Evolutionary conservation across 768 basidiomycete species (phyloP), one percentile per base, ranked within the genome.

Genomic region (Kwoniella shandongensis): DNA sequence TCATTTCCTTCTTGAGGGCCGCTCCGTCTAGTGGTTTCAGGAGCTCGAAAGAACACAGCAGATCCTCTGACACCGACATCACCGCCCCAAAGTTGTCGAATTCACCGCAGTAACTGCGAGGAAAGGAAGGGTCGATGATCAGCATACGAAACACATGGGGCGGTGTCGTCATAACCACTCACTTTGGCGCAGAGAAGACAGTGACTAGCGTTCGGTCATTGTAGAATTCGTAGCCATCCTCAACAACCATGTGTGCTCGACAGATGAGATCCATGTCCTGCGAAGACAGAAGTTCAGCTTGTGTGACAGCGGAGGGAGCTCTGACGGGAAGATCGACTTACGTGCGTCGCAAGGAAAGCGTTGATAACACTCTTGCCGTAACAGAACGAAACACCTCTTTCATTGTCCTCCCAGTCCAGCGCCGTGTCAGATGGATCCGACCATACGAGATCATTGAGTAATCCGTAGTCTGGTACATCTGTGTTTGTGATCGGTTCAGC

Each of bases 181-280:
- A 94, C 92, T 96, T 96, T 20, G 96, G 96, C 45, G 96, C 96
- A 67, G 91, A 94, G 79, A 99, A 99, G 53, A 99, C 92, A 0
- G 96, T 99, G 51, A 99, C 96, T 66, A 99, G 79, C 45, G 96
- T 97, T 65, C 96, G 84, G 71, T 99, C 96, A 69, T 98, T 97
- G 90, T 96, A 99, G 74, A 99, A 99, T 80, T 99, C 96, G 73
- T 98, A 97, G 7, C 94, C 94, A 72, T 74, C 72, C 44, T 99
- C 96, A 61, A 99, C 96, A 42, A 99, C 96, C 96, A 98, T 98
- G 79, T 99, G 96, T 47, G 96, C 96, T 47, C 96, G 87, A 80
- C 96, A 98, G 79, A 99, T 98, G 62, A 99, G 82, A 78, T 99
- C 94, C 88, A 99, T 97, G 78, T 99, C 94, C 75, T 76, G 40